A percentile compares a stretch with the other conserved stretches of the same genome.
phyloP scores from a whole-genome alignment of 768 basidiomycete genomes.

The Leccinum pellstonianum region DNA sequence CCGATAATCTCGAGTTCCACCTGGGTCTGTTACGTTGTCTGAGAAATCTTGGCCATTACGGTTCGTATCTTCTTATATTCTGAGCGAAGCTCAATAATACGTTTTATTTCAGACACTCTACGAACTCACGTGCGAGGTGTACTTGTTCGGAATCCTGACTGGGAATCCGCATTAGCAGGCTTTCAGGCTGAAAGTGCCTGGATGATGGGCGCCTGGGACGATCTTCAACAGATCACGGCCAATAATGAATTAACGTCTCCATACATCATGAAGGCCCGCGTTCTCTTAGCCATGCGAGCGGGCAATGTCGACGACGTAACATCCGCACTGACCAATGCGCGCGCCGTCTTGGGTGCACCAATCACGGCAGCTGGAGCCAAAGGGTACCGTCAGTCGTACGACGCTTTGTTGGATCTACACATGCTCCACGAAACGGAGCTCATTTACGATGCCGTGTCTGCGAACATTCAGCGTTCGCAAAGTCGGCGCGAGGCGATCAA shows the following conservation, averaged over 20 bases:
- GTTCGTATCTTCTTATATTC: slow-evolving; percentile 44
- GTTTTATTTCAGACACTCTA: slow-evolving; percentile 68
- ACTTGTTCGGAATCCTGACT: slow-evolving; percentile 78
- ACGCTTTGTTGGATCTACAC: slow-evolving; percentile 82
- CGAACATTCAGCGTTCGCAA: slow-evolving; percentile 41
- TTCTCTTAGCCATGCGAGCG: slow-evolving; percentile 75
- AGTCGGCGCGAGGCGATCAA: slow-evolving; percentile 41
- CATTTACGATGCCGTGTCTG: slow-evolving; percentile 47
- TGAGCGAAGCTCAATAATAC: not conserved
- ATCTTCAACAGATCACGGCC: slow-evolving; percentile 63
- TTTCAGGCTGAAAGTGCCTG: slow-evolving; percentile 94
- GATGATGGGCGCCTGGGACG: slow-evolving; percentile 93
- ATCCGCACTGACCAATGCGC: slow-evolving; percentile 59
- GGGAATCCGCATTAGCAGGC: slow-evolving; percentile 72
- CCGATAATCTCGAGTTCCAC: slow-evolving; percentile 87
- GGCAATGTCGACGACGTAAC: slow-evolving; percentile 46
- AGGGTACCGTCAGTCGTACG: slow-evolving; percentile 85
- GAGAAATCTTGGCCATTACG: slow-evolving; percentile 94
- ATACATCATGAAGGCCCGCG: slow-evolving; percentile 70
- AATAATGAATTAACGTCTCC: slow-evolving; percentile 51
- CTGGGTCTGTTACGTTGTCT: slow-evolving; percentile 88
- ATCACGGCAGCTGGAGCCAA: slow-evolving; percentile 78
- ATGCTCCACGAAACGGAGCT: slow-evolving; percentile 82
- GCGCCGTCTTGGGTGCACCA: slow-evolving; percentile 70
- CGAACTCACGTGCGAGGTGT: slow-evolving; percentile 94